These are phyloP conservation scores for Vickermania spadyakhi DNA, from an alignment of 208 protist genomes.

Conservation along the genomic window DNA sequence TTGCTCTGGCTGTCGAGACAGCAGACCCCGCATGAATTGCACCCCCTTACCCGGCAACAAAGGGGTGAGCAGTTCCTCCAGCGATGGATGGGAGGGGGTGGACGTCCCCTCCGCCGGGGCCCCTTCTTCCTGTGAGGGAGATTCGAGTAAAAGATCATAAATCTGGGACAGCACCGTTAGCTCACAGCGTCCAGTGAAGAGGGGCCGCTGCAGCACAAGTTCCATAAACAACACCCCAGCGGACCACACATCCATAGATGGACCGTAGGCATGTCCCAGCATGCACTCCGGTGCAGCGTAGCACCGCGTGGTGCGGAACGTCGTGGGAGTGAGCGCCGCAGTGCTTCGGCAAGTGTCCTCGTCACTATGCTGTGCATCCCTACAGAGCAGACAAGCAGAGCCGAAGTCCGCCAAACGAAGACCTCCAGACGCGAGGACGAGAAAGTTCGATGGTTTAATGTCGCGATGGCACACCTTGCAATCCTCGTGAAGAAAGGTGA, in stretches of 20 bases:
- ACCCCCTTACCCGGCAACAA: slow-evolving; percentile 45
- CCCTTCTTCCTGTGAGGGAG: neutral
- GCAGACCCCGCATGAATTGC: slow-evolving; percentile 63
- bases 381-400: slow-evolving; percentile 48
- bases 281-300: slow-evolving; percentile 80
- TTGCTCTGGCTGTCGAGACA: slow-evolving; percentile 29
- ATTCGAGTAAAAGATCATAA: slow-evolving; percentile 48
- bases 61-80: neutral
- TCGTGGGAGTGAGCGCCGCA: slow-evolving; percentile 45
- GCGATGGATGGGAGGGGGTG: slow-evolving; percentile 41
- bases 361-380: neutral
- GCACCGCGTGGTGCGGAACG: slow-evolving; percentile 76
- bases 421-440: slow-evolving; percentile 48
- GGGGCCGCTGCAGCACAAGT: slow-evolving; percentile 61
- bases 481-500: slow-evolving; percentile 58
- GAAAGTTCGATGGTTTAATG: slow-evolving; percentile 85
- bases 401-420: slow-evolving; percentile 86
- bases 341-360: neutral
- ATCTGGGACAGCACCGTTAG: slow-evolving; percentile 72
- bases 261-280: slow-evolving; percentile 46
- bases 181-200: slow-evolving; percentile 60
- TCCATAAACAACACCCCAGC: slow-evolving; percentile 82
- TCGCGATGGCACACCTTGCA: slow-evolving; percentile 81
- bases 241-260: slow-evolving; percentile 77
- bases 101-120: slow-evolving; percentile 25